These are phyloP conservation scores for Alternaria atra DNA, from an alignment of 2,329 filamentous ascomycete genomes.

Conservation along the genomic window DNA sequence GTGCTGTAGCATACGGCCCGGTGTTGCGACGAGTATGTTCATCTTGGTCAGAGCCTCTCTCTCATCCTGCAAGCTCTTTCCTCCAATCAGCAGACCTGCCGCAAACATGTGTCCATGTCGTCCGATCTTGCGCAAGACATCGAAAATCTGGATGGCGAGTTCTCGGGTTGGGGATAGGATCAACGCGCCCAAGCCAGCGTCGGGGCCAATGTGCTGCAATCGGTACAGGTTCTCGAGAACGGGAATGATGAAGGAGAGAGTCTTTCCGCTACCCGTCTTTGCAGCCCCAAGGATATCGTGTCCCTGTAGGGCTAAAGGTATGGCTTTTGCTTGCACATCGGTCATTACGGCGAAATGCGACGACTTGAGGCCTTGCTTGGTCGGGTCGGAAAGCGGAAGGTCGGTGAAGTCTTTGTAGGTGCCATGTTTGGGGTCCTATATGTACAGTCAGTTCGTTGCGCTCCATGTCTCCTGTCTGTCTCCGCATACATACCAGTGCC, in stretches of 20 bases:
- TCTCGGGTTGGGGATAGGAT: conserved; percentile 95
- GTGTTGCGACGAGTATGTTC: conserved; percentile 97
- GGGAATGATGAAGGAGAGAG: conserved; percentile 88
- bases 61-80: conserved; percentile 88
- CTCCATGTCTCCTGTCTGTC: neutral
- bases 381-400: conserved; percentile 85
- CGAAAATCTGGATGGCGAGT: conserved; percentile 95
- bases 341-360: conserved; percentile 92
- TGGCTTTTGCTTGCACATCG: conserved; percentile 89
- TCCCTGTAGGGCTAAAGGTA: conserved; percentile 85
- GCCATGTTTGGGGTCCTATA: conserved; percentile 67
- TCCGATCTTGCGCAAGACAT: conserved; percentile 89
- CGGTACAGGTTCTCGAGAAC: conserved; percentile 93
- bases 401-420: conserved; percentile 77
- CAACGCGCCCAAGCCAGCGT: conserved; percentile 85
- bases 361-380: conserved; percentile 78
- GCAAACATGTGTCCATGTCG: conserved; percentile 85
- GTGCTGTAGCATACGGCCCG: conserved; percentile 93
- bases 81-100: conserved; percentile 91
- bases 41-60: conserved; percentile 84
- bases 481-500: conserved; percentile 46
- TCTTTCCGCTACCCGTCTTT: conserved; percentile 96
- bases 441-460: neutral
- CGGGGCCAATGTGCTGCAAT: conserved; percentile 85
- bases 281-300: conserved; percentile 91